Conservation (phyloP, 345 rosid species). For the Ceriops decandra region DNA sequence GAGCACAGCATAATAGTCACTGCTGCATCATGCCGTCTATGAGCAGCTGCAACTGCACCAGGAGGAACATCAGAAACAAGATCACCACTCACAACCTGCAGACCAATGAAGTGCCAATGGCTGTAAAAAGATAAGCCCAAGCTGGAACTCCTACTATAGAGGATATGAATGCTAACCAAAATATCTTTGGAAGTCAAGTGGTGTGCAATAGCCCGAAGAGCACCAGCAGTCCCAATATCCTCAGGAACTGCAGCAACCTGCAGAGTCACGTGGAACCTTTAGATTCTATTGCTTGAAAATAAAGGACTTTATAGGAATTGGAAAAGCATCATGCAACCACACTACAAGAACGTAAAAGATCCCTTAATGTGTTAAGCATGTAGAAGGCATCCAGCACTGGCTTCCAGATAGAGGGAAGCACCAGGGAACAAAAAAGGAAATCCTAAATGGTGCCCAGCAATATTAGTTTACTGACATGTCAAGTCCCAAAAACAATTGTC, state of each 20-base stretch:
- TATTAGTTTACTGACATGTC: no score
- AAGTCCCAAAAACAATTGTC: no score
- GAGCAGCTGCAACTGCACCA: conserved; percentile 88
- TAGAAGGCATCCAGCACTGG: no score
- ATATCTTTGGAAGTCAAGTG: conserved; percentile 88
- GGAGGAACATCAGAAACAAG: conserved; percentile 95
- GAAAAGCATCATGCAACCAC: no score
- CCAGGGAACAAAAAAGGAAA: no score
- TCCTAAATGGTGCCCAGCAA: no score
- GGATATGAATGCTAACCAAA: conserved; percentile 51
- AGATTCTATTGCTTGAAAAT: conserved; percentile 2
- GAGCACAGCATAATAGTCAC: conserved; percentile 91
- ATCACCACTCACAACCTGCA: conserved; percentile 93
- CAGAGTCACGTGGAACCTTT: conserved; percentile 5
- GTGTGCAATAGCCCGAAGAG: conserved; percentile 80
- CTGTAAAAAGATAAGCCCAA: conserved; percentile 5
- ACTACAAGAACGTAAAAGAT: no score
- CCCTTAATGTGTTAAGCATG: no score
- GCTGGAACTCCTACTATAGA: conserved; percentile 12
- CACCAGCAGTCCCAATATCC: conserved; percentile 93
- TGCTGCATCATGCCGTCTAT: conserved; percentile 83
- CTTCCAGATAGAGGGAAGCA: no score
- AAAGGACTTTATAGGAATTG: background rate
- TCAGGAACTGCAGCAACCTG: conserved; percentile 93
- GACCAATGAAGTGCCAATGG: conserved; percentile 17